phyloP scores from a whole-genome alignment of 2,329 filamentous ascomycete species.

The Clarireedia sp. region DNA sequence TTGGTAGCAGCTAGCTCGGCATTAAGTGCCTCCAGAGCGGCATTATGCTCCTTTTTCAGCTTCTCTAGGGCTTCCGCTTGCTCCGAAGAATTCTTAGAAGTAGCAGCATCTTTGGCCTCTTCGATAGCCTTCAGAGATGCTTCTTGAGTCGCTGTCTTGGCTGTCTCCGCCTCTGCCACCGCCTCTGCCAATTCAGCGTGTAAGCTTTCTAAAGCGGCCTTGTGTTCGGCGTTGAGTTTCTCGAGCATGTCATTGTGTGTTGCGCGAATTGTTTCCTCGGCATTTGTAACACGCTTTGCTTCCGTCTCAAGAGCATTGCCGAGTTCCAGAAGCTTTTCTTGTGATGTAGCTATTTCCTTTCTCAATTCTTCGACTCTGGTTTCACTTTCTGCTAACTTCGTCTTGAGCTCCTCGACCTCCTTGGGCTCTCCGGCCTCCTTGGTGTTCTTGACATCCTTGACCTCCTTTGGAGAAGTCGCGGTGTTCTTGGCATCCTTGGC shows the following conservation, averaged over 20 bases:
- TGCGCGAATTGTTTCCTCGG: constrained; percentile 36
- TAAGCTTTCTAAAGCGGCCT: constrained; percentile 21
- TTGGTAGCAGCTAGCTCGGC: constrained; percentile 41
- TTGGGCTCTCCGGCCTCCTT: not conserved
- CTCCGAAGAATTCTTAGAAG: constrained; percentile 22
- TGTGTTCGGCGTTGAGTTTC: constrained; percentile 24
- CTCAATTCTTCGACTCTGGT: constrained; percentile 49
- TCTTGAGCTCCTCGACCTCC: constrained; percentile 28
- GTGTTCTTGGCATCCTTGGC: constrained; percentile 10
- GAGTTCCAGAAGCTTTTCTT: constrained; percentile 48
- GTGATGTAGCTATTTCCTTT: constrained; percentile 45
- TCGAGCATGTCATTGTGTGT: constrained; percentile 41
- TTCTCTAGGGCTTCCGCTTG: constrained; percentile 35
- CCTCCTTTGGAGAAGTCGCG: not conserved
- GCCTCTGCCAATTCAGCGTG: constrained; percentile 25
- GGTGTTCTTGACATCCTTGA: not conserved
- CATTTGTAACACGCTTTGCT: constrained; percentile 30
- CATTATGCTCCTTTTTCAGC: constrained; percentile 31
- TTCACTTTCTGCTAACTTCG: constrained; percentile 51
- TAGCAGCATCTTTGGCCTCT: constrained; percentile 24
- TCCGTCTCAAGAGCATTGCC: constrained; percentile 42
- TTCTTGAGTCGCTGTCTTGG: constrained; percentile 19
- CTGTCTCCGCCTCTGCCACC: constrained; percentile 23
- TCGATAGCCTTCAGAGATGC: constrained; percentile 25
- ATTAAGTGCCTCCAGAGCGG: constrained; percentile 21